These are phyloP conservation scores for Arthrinium phaeospermum DNA, from an alignment of 2,329 filamentous ascomycete species.

Conservation along the genomic window DNA sequence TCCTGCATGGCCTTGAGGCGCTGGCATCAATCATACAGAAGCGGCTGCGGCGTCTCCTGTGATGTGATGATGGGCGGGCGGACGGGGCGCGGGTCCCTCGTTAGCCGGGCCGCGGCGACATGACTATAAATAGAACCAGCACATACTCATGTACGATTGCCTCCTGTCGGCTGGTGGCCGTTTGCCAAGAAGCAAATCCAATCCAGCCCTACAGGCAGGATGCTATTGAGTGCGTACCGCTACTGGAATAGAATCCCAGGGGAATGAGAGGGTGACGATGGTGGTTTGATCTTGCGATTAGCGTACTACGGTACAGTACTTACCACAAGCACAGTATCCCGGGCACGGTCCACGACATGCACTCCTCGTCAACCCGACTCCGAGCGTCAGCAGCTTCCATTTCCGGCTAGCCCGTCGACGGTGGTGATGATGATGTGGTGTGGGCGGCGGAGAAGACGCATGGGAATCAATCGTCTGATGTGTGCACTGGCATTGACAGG, in stretches of 20 bases:
- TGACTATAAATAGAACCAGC: background rate
- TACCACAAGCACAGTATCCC: background rate
- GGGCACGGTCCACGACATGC: background rate
- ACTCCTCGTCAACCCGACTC: background rate
- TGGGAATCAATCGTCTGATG: background rate
- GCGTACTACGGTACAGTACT: background rate
- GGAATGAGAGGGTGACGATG: background rate
- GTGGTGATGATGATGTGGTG: background rate
- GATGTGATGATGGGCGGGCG: background rate
- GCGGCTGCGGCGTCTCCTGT: background rate
- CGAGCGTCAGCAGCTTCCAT: constrained; percentile 1
- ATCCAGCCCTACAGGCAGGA: background rate
- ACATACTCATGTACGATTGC: background rate
- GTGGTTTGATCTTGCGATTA: background rate
- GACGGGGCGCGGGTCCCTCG: background rate
- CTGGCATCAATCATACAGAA: background rate
- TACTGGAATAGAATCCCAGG: background rate
- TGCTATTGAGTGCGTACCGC: too few species aligned
- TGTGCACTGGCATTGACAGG: background rate
- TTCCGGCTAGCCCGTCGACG: background rate
- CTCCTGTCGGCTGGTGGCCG: background rate
- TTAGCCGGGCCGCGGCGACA: background rate
- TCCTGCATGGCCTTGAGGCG: background rate
- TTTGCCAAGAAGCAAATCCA: background rate
- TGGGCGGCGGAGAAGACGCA: background rate